These are phyloP conservation scores for Taphrina deformans DNA, from an alignment of 1,139 yeast species.

Conservation along the genomic window DNA sequence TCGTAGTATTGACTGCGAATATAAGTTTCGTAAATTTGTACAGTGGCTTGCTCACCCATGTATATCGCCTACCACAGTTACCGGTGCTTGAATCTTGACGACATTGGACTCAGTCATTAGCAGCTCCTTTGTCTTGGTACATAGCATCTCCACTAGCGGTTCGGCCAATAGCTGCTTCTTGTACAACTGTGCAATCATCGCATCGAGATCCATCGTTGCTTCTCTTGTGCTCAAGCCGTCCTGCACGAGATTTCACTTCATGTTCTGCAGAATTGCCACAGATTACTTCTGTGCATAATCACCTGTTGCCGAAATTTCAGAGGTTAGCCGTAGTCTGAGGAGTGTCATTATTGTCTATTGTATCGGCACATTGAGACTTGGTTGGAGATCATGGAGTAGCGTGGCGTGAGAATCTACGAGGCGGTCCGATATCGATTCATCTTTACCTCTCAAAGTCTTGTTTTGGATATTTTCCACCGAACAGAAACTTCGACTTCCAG, in stretches of 20 bases:
- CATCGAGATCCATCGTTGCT: conserved; percentile 54
- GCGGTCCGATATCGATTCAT: background rate
- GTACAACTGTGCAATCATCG: conserved; percentile 65
- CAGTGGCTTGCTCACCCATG: conserved; percentile 57
- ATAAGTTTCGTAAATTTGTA: background rate
- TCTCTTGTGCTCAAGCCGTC: background rate
- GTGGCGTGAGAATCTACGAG: conserved; percentile 4
- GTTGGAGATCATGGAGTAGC: background rate
- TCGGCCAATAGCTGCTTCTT: conserved; percentile 67
- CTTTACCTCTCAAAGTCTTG: background rate
- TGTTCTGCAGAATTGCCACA: background rate
- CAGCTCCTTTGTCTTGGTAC: conserved; percentile 70
- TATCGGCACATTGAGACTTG: background rate
- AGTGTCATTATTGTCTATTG: no score
- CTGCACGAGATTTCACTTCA: background rate
- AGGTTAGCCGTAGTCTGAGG: no score
- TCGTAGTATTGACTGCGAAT: conserved; percentile 76
- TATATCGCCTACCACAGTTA: conserved; percentile 96
- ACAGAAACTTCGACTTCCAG: background rate
- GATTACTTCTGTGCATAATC: no score
- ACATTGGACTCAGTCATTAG: conserved; percentile 80
- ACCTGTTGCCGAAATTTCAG: no score
- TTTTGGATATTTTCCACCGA: no score
- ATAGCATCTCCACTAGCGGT: conserved; percentile 62
- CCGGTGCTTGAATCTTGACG: conserved; percentile 77